Evolutionary conservation across 495 filamentous ascomycete genomes (phyloP).

Genomic region (Penicillium goetzii): DNA sequence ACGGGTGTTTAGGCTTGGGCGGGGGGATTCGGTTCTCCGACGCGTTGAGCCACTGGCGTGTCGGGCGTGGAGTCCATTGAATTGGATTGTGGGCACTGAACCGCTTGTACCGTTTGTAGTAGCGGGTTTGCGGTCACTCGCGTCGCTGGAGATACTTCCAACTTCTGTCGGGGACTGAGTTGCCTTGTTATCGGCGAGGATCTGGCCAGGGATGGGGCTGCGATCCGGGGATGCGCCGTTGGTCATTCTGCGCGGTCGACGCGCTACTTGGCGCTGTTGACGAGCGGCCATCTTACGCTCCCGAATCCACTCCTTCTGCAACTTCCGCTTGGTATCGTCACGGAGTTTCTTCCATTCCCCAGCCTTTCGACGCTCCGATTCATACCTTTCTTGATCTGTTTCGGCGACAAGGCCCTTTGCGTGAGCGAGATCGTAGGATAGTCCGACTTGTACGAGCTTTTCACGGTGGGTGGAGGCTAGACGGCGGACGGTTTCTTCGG

Average conservation of each 20-base stretch:
- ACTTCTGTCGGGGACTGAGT: slow-evolving; percentile 36
- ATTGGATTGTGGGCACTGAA: slow-evolving; percentile 38
- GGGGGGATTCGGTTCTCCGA: slow-evolving; percentile 28
- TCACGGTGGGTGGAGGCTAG: slow-evolving; percentile 68
- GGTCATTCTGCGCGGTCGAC: slow-evolving; percentile 18
- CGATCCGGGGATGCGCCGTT: slow-evolving; percentile 17
- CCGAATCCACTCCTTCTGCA: slow-evolving; percentile 58
- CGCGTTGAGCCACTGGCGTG: slow-evolving; percentile 17
- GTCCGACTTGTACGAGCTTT: slow-evolving; percentile 80
- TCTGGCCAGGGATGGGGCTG: slow-evolving; percentile 17
- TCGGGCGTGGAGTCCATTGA: slow-evolving; percentile 33
- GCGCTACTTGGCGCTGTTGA: slow-evolving; percentile 37
- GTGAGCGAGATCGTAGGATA: slow-evolving; percentile 83
- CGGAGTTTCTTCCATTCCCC: slow-evolving; percentile 47
- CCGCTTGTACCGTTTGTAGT: slow-evolving; percentile 30
- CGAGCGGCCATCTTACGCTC: slow-evolving; percentile 54
- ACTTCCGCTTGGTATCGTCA: slow-evolving; percentile 44
- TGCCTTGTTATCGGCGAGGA: slow-evolving; percentile 29
- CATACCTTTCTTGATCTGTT: slow-evolving; percentile 63
- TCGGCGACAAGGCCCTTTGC: slow-evolving; percentile 72
- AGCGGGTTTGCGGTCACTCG: slow-evolving; percentile 19
- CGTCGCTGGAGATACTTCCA: slow-evolving; percentile 25
- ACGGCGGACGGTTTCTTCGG: slow-evolving; percentile 69
- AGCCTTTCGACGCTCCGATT: slow-evolving; percentile 49
- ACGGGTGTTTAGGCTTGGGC: slow-evolving; percentile 35